These are phyloP conservation scores for Pseudopediastrum boryanum DNA, from an alignment of 139 green algal species.

Conservation along the genomic window DNA sequence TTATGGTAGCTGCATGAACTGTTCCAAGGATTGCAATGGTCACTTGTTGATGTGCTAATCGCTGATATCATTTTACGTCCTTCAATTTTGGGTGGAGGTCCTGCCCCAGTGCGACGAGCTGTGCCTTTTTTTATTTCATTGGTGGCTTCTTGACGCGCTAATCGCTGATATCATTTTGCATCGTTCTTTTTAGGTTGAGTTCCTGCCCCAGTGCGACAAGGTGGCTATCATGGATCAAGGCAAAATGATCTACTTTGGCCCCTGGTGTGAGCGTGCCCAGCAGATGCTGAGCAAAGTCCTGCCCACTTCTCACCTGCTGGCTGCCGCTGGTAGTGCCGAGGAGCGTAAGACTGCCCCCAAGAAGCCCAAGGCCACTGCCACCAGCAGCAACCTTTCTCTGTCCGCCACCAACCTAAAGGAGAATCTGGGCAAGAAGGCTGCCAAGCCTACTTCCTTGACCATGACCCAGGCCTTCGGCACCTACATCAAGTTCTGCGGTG, in stretches of 20 bases:
- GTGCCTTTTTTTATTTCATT: no score
- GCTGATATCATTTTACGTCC: no score
- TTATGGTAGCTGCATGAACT: no score
- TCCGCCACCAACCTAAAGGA: slow-evolving; percentile 41
- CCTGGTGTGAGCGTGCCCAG: slow-evolving; percentile 49
- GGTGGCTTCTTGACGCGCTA: no score
- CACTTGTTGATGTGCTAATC: no score
- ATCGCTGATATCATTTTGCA: no score
- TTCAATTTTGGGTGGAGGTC: slow-evolving; percentile 30
- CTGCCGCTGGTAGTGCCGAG: slow-evolving; percentile 54
- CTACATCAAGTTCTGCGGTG: slow-evolving; percentile 41
- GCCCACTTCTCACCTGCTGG: slow-evolving; percentile 56
- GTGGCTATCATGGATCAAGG: slow-evolving; percentile 63
- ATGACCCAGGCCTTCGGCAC: slow-evolving; percentile 7
- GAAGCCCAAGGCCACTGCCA: slow-evolving; percentile 36
- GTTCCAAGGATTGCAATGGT: no score
- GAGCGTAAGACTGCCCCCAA: slow-evolving; percentile 34
- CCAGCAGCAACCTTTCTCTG: slow-evolving; percentile 32
- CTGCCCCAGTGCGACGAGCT: slow-evolving; percentile 52
- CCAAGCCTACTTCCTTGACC: slow-evolving; percentile 20
- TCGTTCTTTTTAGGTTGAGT: slow-evolving; percentile 45
- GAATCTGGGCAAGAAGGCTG: slow-evolving; percentile 31
- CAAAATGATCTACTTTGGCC: slow-evolving; percentile 63
- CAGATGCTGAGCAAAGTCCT: slow-evolving; percentile 54
- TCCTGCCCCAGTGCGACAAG: slow-evolving; percentile 59